Percentiles rank a stretch among this genome's conserved stretches.
phyloP scores from a whole-genome alignment of 192 early-diverging fungal genomes.

The Entomortierella chlamydospora region DNA sequence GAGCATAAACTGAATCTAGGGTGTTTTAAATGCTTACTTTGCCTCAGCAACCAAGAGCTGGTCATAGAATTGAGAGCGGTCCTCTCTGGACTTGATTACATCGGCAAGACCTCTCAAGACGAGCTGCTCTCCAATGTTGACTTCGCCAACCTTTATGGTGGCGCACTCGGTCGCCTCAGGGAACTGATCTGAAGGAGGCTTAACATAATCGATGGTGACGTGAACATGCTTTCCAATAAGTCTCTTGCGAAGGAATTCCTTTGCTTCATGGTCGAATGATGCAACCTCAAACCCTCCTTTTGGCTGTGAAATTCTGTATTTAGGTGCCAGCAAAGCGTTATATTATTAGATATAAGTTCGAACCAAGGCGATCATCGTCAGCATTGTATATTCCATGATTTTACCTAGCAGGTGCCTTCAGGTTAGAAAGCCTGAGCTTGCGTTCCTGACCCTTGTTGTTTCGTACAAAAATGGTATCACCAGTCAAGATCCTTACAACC shows the following conservation, averaged over 20 bases:
- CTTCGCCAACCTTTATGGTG: constrained; percentile 75
- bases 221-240: constrained; percentile 88
- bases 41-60: constrained; percentile 85
- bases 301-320: constrained; percentile 35
- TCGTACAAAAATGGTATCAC: constrained; percentile 65
- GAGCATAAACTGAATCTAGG: not conserved
- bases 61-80: constrained; percentile 89
- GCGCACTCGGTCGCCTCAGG: constrained; percentile 87
- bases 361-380: too few relatives aligned
- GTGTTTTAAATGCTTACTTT: constrained; percentile 42
- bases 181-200: constrained; percentile 88
- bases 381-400: not conserved
- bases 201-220: constrained; percentile 84
- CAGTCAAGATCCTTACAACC: constrained; percentile 65
- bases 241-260: constrained; percentile 88
- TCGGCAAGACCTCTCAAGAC: constrained; percentile 78
- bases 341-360: too few relatives aligned
- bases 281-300: constrained; percentile 80
- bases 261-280: constrained; percentile 88
- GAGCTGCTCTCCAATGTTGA: constrained; percentile 70
- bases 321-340: not conserved
- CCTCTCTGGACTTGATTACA: constrained; percentile 88
- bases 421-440: constrained; percentile 46
- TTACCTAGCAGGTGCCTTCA: constrained; percentile 49
- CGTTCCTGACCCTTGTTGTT: constrained; percentile 51